These are phyloP conservation scores for Macrocybe sp. DNA, from an alignment of 1,284 basidiomycete genomes.

Conservation along the genomic window DNA sequence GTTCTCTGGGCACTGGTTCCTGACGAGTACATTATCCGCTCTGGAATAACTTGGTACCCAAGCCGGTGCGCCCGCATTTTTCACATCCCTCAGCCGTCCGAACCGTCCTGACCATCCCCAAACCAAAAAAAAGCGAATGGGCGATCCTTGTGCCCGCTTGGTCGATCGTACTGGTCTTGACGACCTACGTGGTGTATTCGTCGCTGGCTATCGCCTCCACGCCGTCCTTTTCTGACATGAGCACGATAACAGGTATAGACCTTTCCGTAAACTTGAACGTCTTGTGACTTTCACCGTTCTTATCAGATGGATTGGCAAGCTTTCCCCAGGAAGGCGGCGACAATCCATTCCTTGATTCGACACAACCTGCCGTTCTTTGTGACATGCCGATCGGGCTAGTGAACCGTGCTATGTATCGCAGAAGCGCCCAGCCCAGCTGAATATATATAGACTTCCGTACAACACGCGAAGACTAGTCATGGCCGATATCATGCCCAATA, in stretches of 20 bases:
- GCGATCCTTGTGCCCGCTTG: conserved; percentile 80
- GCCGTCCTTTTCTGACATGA: conserved; percentile 63
- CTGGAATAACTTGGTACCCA: conserved; percentile 85
- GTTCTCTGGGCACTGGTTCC: conserved; percentile 62
- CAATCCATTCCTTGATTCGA: conserved; percentile 47
- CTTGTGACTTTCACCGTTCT: not conserved
- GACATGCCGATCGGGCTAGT: conserved; percentile 82
- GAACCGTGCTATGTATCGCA: conserved; percentile 60
- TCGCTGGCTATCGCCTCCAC: conserved; percentile 69
- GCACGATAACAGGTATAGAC: conserved; percentile 57
- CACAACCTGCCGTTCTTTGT: conserved; percentile 55
- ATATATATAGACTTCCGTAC: too few relatives aligned
- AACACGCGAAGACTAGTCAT: too few relatives aligned
- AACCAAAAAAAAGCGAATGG: conserved; percentile 58
- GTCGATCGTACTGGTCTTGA: conserved; percentile 65
- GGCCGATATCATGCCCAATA: too few relatives aligned
- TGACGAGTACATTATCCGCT: conserved; percentile 50
- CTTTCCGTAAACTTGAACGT: not conserved
- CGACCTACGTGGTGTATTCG: conserved; percentile 77
- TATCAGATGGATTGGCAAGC: conserved; percentile 11
- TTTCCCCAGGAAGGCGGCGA: conserved; percentile 10
- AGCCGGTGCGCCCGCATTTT: conserved; percentile 51
- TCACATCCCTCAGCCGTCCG: too few relatives aligned
- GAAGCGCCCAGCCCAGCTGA: too few relatives aligned
- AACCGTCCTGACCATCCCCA: not conserved